Conservation (phyloP, 331 rosid species). For the Prunus yedoensis region DNA sequence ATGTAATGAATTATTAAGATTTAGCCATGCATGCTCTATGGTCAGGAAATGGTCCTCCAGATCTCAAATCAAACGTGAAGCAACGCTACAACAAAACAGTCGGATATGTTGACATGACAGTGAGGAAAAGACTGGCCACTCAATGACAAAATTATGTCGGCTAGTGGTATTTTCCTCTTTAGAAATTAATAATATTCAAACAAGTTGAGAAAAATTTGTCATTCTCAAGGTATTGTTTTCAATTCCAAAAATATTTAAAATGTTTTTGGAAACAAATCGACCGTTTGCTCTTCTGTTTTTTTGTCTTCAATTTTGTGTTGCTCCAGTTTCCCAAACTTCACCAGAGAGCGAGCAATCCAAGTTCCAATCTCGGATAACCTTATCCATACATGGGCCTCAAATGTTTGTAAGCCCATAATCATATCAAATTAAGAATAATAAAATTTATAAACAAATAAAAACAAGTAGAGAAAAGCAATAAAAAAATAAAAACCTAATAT, state of each 20-base stretch:
- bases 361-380: background rate
- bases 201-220: background rate
- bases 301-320: background rate
- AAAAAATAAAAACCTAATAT: background rate
- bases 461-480: background rate
- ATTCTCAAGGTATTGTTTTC: background rate
- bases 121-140: background rate
- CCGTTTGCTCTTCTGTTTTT: background rate
- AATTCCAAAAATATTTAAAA: background rate
- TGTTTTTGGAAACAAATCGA: background rate
- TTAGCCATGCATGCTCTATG: background rate
- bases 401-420: background rate
- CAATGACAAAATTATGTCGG: background rate
- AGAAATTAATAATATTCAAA: background rate
- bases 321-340: background rate
- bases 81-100: background rate
- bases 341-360: background rate
- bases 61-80: background rate
- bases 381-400: conserved; percentile 5
- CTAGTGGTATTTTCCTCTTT: background rate
- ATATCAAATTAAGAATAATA: background rate
- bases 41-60: background rate
- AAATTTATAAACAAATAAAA: background rate
- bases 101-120: background rate
- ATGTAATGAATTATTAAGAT: background rate